phyloP scores from a whole-genome alignment of 345 rosid species.

The Gossypium herbaceum region DNA sequence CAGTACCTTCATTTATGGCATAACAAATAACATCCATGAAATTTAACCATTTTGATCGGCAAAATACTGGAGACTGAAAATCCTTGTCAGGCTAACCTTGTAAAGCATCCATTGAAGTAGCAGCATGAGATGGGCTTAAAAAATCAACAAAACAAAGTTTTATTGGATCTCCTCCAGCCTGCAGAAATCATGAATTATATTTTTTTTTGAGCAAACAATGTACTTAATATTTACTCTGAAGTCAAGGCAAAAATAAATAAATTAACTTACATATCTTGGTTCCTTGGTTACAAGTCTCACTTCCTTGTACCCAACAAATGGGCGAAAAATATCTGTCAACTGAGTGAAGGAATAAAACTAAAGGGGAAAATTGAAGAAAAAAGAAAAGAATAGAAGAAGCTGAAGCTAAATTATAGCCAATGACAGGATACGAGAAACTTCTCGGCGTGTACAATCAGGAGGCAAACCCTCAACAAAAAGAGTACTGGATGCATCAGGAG shows the following conservation, averaged over 20 bases:
- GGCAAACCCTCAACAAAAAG: conserved; percentile 71
- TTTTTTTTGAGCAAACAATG: background rate
- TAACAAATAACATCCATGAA: background rate
- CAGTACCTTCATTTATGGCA: conserved; percentile 2
- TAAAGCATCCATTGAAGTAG: conserved; percentile 63
- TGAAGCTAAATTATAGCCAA: background rate
- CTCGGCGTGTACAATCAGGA: conserved; percentile 46
- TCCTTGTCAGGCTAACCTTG: conserved; percentile 45
- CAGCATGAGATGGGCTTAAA: conserved; percentile 61
- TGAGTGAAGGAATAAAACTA: conserved; percentile 37
- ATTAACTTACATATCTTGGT: conserved; percentile 45
- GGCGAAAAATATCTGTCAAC: conserved; percentile 57
- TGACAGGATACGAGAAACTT: conserved; percentile 62
- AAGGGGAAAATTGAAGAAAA: background rate
- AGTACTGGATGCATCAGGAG: conserved; percentile 56
- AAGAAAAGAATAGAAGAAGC: background rate
- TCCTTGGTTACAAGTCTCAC: conserved; percentile 70
- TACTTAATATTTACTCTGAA: background rate
- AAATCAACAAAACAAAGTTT: conserved; percentile 72
- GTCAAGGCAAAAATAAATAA: background rate
- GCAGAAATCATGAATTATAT: conserved; percentile 24
- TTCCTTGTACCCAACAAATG: conserved; percentile 72
- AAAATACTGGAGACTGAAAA: background rate
- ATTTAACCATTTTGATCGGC: background rate
- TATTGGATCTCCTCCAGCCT: conserved; percentile 57